A percentile compares a stretch with the other conserved stretches of the same genome.
These are phyloP conservation scores for Aspergillus taichungensis DNA, from an alignment of 495 filamentous ascomycete genomes.

Conservation along the genomic window DNA sequence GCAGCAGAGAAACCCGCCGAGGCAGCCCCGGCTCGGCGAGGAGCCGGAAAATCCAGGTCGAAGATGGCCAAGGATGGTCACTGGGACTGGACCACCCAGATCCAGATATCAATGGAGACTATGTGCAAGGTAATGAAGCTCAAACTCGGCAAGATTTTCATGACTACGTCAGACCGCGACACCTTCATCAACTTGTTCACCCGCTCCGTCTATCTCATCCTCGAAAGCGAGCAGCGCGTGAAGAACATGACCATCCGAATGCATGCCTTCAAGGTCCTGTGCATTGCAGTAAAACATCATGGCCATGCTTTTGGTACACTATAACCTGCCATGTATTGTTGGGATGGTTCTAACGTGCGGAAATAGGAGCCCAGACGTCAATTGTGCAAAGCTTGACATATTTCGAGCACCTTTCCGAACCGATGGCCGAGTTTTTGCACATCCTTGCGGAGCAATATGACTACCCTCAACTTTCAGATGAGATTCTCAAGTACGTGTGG, in stretches of 20 bases:
- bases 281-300: conserved; percentile 96
- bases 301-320: conserved; percentile 86
- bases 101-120: conserved; percentile 78
- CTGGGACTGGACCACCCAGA: conserved; percentile 83
- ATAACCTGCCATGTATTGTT: neutral
- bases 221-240: conserved; percentile 88
- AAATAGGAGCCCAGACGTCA: conserved; percentile 87
- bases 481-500: conserved; percentile 56
- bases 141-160: conserved; percentile 83
- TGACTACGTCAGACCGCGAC: conserved; percentile 94
- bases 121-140: conserved; percentile 96
- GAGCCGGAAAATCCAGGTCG: conserved; percentile 69
- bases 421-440: conserved; percentile 97
- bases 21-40: conserved; percentile 56
- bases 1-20: conserved; percentile 78
- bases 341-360: conserved; percentile 8
- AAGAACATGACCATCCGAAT: conserved; percentile 88
- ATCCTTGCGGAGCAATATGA: conserved; percentile 97
- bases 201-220: conserved; percentile 82
- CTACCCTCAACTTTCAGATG: conserved; percentile 90
- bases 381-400: conserved; percentile 97
- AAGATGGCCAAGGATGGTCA: conserved; percentile 62
- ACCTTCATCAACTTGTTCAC: conserved; percentile 91
- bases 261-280: conserved; percentile 95
- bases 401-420: conserved; percentile 95